Percentiles rank a stretch among this genome's conserved stretches.
Evolutionary conservation across 2,329 filamentous ascomycete genomes (phyloP).

Genomic region (Diplodia intermedia): DNA sequence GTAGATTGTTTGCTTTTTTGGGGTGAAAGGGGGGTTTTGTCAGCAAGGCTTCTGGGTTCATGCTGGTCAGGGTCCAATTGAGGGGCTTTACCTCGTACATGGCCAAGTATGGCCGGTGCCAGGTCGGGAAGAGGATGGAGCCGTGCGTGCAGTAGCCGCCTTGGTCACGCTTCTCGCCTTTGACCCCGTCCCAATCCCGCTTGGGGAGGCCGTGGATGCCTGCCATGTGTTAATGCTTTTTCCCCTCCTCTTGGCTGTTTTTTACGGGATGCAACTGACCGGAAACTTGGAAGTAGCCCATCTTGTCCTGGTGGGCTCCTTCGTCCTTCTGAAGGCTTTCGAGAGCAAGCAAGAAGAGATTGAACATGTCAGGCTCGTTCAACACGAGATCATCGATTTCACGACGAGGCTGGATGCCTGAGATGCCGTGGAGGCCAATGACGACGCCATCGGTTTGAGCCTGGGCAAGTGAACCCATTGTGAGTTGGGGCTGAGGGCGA

Average conservation of each 20-base stretch:
- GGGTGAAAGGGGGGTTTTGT: background rate
- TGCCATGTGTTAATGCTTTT: background rate
- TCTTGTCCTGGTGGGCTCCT: background rate
- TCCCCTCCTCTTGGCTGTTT: too few relatives aligned
- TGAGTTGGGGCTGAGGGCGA: background rate
- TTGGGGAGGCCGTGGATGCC: background rate
- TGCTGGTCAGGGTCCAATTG: background rate
- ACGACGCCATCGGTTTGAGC: background rate
- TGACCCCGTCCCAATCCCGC: background rate
- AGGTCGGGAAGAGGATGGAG: background rate
- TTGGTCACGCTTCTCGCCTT: background rate
- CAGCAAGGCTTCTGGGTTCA: background rate
- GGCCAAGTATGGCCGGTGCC: background rate
- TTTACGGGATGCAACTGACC: background rate
- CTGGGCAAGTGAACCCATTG: background rate
- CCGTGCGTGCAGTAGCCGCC: background rate
- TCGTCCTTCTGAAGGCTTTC: background rate
- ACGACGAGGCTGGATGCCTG: background rate
- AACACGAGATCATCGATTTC: background rate
- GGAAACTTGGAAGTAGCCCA: background rate
- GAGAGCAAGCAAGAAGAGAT: background rate
- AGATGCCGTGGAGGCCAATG: background rate
- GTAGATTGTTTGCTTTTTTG: background rate
- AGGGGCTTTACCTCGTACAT: background rate
- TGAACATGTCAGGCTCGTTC: background rate